Evolutionary conservation across 1,284 basidiomycete species (phyloP).

Genomic region (Violaceomyces palustris): DNA sequence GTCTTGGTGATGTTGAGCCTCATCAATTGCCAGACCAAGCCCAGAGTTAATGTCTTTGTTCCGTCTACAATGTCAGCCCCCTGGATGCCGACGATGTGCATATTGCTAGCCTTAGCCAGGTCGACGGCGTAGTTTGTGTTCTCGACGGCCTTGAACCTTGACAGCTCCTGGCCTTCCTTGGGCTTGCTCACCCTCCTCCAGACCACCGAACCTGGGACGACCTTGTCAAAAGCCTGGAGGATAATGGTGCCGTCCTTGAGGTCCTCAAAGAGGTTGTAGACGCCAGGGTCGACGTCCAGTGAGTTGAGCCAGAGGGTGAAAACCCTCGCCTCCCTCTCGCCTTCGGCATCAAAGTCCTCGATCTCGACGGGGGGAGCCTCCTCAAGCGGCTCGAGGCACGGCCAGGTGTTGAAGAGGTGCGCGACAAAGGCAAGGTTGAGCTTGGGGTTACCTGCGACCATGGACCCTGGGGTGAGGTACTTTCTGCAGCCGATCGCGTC

Average conservation of each 20-base stretch:
- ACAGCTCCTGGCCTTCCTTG: slow-evolving; percentile 73
- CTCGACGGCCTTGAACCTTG: slow-evolving; percentile 93
- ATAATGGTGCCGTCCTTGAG: slow-evolving; percentile 82
- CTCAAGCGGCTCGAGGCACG: slow-evolving; percentile 68
- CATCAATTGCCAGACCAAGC: slow-evolving; percentile 98
- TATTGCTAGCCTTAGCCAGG: slow-evolving; percentile 80
- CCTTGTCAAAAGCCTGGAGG: slow-evolving; percentile 93
- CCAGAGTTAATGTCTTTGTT: slow-evolving; percentile 81
- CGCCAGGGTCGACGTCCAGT: slow-evolving; percentile 87
- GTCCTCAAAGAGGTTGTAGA: slow-evolving; percentile 95
- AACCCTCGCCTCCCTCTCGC: slow-evolving; percentile 92
- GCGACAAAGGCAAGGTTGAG: slow-evolving; percentile 97
- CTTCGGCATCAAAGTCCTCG: slow-evolving; percentile 98
- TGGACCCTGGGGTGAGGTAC: slow-evolving; percentile 85
- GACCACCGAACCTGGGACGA: slow-evolving; percentile 81
- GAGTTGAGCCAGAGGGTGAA: slow-evolving; percentile 98
- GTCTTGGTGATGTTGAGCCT: slow-evolving; percentile 87
- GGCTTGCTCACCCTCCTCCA: slow-evolving; percentile 94
- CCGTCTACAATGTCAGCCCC: slow-evolving; percentile 95
- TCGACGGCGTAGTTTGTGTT: slow-evolving; percentile 97
- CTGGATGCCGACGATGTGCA: slow-evolving; percentile 96
- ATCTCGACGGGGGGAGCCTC: slow-evolving; percentile 69
- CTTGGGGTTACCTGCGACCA: slow-evolving; percentile 92
- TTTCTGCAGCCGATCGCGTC: slow-evolving; percentile 90
- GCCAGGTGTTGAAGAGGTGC: slow-evolving; percentile 96